Evolutionary conservation across 1,284 basidiomycete species (phyloP), one percentile per base, ranked within the genome.

Genomic region (Naganishia sp.): DNA sequence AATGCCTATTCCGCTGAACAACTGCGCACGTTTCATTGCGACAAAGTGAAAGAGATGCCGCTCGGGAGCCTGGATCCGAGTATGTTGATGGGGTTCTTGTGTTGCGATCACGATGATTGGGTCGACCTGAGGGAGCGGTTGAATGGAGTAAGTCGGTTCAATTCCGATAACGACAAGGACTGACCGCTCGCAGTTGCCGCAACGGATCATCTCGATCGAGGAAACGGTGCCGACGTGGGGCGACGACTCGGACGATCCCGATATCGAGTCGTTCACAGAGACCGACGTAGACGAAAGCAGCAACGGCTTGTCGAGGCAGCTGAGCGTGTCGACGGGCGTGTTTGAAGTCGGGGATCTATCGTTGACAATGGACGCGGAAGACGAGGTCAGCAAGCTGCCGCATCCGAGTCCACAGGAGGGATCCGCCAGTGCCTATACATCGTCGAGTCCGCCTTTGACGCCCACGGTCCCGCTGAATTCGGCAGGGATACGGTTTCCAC

Each of bases 51-150:
- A 75, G 94, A 94, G 84, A 94, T 98, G 90, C 89, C 90, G 0
- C 80, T 98, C 54, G 86, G 87, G 45, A 88, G 88, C n/a, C 80
- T 99, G 61, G 95, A 98, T 76, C 95, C 96, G 13, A 95, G 92
- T 74, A 98, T 99, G 95, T 82, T 99, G 10, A 83, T 98, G 63
- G 94, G 94, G 18, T 97, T 99, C 78, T 76, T 98, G 71, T 88
- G 90, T 75, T 85, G 85, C 70, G 86, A 90, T 74, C 89, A 93
- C 78, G 82, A 78, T 23, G 92, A 95, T 63, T 95, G 93, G 88
- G 79, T 83, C 16, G 92, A 96, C 78, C 86, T 98, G 68, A 84
- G 87, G 70, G 81, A 80, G 59, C 83, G 92, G 67, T 86, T 91
- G 64, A 82, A 81, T 11, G 72, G 88, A 79, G 91, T 92, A 61